Conservation (phyloP, 345 rosid species). For the Boechera stricta region DNA sequence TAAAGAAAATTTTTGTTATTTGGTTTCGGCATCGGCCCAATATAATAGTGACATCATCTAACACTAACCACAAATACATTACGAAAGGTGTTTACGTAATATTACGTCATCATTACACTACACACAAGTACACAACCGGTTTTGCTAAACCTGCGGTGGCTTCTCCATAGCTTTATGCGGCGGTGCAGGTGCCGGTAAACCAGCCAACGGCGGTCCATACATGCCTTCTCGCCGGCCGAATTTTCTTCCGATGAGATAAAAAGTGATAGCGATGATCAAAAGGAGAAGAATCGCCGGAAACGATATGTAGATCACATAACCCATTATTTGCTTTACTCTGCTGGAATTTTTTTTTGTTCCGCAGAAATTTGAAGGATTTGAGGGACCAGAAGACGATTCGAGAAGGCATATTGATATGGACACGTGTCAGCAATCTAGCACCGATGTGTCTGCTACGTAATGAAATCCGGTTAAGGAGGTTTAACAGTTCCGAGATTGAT, state of each 20-base stretch:
- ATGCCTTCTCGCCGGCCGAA: constrained; percentile 41
- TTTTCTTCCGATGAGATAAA: constrained; percentile 38
- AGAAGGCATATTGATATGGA: constrained; percentile 11
- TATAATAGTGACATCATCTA: constrained; percentile 4
- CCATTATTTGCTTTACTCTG: constrained; percentile 30
- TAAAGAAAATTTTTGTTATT: not conserved
- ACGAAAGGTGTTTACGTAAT: not conserved
- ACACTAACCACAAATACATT: not conserved
- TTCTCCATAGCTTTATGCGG: constrained; percentile 34
- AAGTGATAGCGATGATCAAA: constrained; percentile 41
- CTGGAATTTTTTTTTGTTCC: not conserved
- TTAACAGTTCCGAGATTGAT: constrained; percentile 23
- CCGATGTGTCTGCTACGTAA: not conserved
- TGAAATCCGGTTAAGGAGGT: constrained; percentile 6
- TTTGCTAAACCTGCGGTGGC: constrained; percentile 32
- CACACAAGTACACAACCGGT: not conserved
- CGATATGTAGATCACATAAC: constrained; percentile 41
- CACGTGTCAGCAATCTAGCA: constrained; percentile 29
- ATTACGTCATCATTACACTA: constrained; percentile 26
- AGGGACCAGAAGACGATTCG: constrained; percentile 18
- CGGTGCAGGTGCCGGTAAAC: constrained; percentile 33
- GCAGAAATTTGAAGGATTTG: not conserved
- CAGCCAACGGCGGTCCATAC: constrained; percentile 29
- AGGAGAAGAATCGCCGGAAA: constrained; percentile 46
- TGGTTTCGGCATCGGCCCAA: not conserved